Evolutionary conservation across 2,329 filamentous ascomycete species (phyloP).

Genomic region (Huntiella decipiens): DNA sequence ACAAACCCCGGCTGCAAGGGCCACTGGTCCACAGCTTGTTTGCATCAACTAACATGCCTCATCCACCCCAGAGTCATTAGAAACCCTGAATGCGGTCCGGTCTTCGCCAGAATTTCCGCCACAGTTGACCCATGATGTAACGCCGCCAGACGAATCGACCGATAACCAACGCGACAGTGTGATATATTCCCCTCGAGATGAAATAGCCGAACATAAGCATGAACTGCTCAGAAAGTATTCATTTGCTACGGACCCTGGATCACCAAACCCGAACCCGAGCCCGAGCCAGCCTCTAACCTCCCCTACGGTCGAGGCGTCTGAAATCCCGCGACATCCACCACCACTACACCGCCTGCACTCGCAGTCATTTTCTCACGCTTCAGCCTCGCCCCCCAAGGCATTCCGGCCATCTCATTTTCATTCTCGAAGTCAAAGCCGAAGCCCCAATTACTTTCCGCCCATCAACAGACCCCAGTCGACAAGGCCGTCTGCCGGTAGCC

Average conservation of each 20-base stretch:
- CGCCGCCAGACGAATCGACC: no score
- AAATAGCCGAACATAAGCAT: constrained; percentile 24
- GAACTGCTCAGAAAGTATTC: constrained; percentile 26
- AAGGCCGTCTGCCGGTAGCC: neutral
- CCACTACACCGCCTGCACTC: neutral
- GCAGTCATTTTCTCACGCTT: constrained; percentile 1
- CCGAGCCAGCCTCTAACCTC: neutral
- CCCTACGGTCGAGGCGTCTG: neutral
- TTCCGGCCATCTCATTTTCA: constrained; percentile 1
- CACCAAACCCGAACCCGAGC: neutral
- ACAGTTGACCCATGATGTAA: no score
- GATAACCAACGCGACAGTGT: no score
- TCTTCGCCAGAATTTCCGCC: no score
- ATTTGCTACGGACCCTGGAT: constrained; percentile 3
- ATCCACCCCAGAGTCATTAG: constrained; percentile 31
- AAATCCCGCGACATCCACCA: neutral
- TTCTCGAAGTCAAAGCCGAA: constrained; percentile 2
- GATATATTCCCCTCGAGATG: no score
- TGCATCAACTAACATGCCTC: constrained; percentile 9
- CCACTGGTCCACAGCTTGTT: neutral
- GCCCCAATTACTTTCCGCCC: neutral
- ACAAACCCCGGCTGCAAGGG: no score
- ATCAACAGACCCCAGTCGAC: neutral
- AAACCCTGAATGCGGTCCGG: constrained; percentile 29
- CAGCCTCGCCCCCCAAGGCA: neutral